Evolutionary conservation across 768 basidiomycete genomes (phyloP).

Genomic region (Chalciporus chontae): DNA sequence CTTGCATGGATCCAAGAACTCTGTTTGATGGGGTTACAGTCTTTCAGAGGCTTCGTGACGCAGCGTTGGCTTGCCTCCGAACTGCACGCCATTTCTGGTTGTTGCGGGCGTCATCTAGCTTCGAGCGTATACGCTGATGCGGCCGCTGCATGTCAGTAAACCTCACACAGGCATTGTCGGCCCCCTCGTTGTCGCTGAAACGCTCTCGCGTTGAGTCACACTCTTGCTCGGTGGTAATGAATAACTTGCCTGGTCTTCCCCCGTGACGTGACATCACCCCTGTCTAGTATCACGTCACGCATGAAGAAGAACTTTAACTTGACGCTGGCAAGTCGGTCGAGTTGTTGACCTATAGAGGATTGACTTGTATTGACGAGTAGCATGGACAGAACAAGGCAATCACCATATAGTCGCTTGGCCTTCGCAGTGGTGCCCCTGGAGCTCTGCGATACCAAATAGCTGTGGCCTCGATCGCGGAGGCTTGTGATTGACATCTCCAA

Average conservation of each 20-base stretch:
- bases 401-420: too few relatives aligned
- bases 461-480: too few relatives aligned
- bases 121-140: background rate
- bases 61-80: background rate
- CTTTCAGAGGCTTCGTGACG: background rate
- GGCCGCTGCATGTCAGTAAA: background rate
- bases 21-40: background rate
- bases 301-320: background rate
- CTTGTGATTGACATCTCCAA: too few relatives aligned
- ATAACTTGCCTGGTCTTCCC: background rate
- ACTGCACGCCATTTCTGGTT: background rate
- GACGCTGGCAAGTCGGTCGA: background rate
- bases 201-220: too few relatives aligned
- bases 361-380: background rate
- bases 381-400: too few relatives aligned
- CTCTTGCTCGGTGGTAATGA: background rate
- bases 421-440: too few relatives aligned
- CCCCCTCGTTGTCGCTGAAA: background rate
- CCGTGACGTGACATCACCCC: background rate
- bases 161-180: background rate
- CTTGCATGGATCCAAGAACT: background rate
- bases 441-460: too few relatives aligned
- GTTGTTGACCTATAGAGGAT: background rate
- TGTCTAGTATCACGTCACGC: background rate
- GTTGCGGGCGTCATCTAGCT: background rate